Percentiles rank a stretch among this genome's conserved stretches.
Evolutionary conservation across 768 basidiomycete genomes (phyloP).

Genomic region (Roridomyces roridus): DNA sequence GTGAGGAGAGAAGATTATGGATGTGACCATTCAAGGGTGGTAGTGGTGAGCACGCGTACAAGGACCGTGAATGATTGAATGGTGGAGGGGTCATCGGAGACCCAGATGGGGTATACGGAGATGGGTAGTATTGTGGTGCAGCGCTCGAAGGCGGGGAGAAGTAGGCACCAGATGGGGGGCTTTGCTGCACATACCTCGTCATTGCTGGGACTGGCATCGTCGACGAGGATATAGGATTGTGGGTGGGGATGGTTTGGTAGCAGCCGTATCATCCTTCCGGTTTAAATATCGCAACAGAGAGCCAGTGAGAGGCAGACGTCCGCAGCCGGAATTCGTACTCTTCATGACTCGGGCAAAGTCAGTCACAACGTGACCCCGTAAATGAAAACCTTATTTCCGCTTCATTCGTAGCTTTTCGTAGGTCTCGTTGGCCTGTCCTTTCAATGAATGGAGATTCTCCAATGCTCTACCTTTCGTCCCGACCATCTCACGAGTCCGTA

Average conservation of each 20-base stretch:
- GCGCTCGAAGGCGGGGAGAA: conserved; percentile 7
- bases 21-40: conserved; percentile 9
- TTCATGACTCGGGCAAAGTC: not conserved
- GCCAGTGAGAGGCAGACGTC: not conserved
- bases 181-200: conserved; percentile 17
- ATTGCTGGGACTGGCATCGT: conserved; percentile 11
- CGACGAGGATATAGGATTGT: not conserved
- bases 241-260: not conserved
- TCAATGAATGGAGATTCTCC: no score
- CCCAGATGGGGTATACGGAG: conserved; percentile 16
- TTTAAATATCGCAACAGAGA: conserved; percentile 5
- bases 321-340: conserved; percentile 1
- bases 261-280: not conserved
- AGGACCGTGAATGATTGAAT: conserved; percentile 19
- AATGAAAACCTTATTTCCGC: no score
- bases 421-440: no score
- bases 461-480: no score
- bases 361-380: not conserved
- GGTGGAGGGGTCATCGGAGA: conserved; percentile 25
- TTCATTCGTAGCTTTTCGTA: no score
- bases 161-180: conserved; percentile 7
- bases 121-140: conserved; percentile 15
- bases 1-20: conserved; percentile 5
- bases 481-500: no score
- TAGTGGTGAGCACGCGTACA: conserved; percentile 17